These are phyloP conservation scores for Gaultheria prostrata DNA, from an alignment of 148 eudicot species.

Conservation along the genomic window DNA sequence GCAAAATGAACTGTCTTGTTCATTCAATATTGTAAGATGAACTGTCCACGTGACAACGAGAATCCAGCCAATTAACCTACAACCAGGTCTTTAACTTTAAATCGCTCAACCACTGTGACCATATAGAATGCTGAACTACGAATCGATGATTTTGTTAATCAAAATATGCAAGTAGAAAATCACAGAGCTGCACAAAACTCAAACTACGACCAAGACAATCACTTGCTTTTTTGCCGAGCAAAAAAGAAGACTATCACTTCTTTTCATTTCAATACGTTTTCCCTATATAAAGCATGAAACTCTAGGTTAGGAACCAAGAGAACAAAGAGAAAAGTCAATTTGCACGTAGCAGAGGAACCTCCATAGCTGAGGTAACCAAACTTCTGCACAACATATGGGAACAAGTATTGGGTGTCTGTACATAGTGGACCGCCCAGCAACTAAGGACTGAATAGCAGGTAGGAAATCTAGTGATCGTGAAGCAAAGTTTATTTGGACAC, in stretches of 20 bases:
- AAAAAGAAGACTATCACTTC: neutral
- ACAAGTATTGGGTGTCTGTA: neutral
- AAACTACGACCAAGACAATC: neutral
- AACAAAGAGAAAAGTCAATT: neutral
- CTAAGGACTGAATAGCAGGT: neutral
- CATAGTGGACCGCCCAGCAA: neutral
- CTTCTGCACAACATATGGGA: neutral
- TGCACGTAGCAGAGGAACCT: neutral
- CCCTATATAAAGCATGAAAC: neutral
- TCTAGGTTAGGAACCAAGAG: neutral
- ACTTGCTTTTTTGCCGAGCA: neutral
- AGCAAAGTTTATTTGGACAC: neutral
- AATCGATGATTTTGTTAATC: neutral
- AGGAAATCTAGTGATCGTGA: neutral
- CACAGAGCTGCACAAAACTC: neutral
- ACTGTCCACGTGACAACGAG: neutral
- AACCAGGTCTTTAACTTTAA: neutral
- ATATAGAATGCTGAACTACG: neutral
- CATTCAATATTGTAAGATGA: neutral
- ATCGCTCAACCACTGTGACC: neutral
- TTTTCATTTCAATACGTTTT: neutral
- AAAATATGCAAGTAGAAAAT: neutral
- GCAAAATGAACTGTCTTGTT: neutral
- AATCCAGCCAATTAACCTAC: slow-evolving; percentile 3
- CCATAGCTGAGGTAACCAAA: neutral